Base-by-base conservation (phyloP, 306 rosid genomes). In the Prinsepia uniflora region DNA sequence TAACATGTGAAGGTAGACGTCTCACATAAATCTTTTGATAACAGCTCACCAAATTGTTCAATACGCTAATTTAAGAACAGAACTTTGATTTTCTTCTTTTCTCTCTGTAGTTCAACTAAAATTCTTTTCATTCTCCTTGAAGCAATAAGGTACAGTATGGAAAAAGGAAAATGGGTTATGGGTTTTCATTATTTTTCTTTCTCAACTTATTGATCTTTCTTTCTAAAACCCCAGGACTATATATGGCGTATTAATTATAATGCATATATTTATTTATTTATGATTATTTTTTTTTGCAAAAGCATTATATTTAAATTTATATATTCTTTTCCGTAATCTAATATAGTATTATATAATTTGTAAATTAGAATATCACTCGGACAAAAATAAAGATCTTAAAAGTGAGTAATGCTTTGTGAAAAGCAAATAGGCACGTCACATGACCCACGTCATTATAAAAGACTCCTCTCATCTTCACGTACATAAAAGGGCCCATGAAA, bases 401-500 rank as follows among this genome's bases (percentile, higher is more conserved):
- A 30, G 30, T 24, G 36, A 30, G 36, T 30, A 74, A 58, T 66
- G 36, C 68, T 68, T 78, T 76, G 83, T 85, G 81, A 65, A 72
- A 84, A 84, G 79, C 77, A 84, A 65, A 78, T 74, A 78, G 70
- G 81, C 66, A 59, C 45, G 69, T 75, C 78, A 56, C 61, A 40
- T 73, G 86, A 75, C 85, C 88, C 87, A 56, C 65, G 42, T 71
- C 75, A 66, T 30, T 1, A 30, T 30, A 30, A 30, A 10, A 69
- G 53, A 63, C 77, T 68, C 68, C 72, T 70, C 84, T 63, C 62
- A 54, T 75, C 79, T 74, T 84, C 85, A 84, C 87, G 84, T 88
- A 83, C 90, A 84, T 87, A 81, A 80, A 81, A 86, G 79, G 90
- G 84, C 83, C 88, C 85, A 74, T 82, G 88, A 74, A 84, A 74